phyloP scores from a whole-genome alignment of 495 filamentous ascomycete genomes.

The Annulohypoxylon bovei region DNA sequence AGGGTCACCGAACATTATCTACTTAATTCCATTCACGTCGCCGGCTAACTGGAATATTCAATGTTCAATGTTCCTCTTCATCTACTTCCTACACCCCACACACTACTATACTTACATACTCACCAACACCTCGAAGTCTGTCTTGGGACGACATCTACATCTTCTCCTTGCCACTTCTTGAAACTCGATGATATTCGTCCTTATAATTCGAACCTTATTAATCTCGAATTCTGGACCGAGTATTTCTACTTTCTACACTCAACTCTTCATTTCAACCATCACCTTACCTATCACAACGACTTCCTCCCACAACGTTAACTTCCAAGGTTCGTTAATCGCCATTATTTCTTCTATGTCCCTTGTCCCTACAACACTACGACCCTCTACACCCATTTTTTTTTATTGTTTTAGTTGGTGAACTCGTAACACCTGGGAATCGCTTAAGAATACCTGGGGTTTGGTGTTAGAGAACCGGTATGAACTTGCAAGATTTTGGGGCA shows the following conservation, averaged over 20 bases:
- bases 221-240: background rate
- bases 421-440: background rate
- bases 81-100: background rate
- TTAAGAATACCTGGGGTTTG: background rate
- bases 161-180: background rate
- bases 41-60: background rate
- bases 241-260: background rate
- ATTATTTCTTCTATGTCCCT: background rate
- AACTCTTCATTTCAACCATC: background rate
- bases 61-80: background rate
- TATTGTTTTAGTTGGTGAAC: no score
- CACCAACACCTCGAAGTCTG: background rate
- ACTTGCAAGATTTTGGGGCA: background rate
- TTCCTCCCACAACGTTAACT: background rate
- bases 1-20: background rate
- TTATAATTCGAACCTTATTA: background rate
- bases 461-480: background rate
- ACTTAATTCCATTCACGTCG: background rate
- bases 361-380: background rate
- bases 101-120: background rate
- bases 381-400: no score
- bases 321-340: background rate
- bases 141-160: background rate
- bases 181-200: background rate
- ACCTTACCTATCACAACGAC: background rate